Evolutionary conservation across 2,329 filamentous ascomycete genomes (phyloP).

Genomic region (Penicillium capsulatum): DNA sequence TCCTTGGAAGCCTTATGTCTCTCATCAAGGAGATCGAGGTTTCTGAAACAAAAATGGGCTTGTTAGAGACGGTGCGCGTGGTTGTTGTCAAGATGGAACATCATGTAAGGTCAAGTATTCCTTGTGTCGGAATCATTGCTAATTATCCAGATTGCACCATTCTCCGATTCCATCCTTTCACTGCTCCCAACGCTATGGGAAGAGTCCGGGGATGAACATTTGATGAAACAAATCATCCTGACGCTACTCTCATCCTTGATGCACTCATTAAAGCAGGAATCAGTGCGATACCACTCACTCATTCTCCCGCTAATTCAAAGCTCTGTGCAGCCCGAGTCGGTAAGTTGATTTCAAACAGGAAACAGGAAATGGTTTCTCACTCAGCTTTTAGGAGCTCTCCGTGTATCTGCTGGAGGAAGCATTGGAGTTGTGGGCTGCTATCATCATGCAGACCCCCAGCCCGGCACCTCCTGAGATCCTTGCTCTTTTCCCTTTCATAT

Average conservation of each 20-base stretch:
- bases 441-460: slow-evolving; percentile 62
- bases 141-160: slow-evolving; percentile 52
- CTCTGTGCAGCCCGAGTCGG: slow-evolving; percentile 71
- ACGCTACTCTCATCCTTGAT: slow-evolving; percentile 80
- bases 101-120: slow-evolving; percentile 44
- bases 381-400: slow-evolving; percentile 51
- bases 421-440: slow-evolving; percentile 78
- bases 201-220: slow-evolving; percentile 75
- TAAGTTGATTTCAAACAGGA: slow-evolving; percentile 36
- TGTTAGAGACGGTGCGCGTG: slow-evolving; percentile 79
- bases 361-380: not conserved
- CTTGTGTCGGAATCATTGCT: slow-evolving; percentile 1
- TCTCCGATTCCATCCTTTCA: slow-evolving; percentile 74
- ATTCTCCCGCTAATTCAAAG: slow-evolving; percentile 79
- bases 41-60: slow-evolving; percentile 83
- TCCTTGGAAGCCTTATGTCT: slow-evolving; percentile 67
- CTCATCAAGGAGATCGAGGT: slow-evolving; percentile 76
- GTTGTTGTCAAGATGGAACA: slow-evolving; percentile 78
- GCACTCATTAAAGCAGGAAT: slow-evolving; percentile 75
- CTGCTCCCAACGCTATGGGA: slow-evolving; percentile 81
- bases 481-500: slow-evolving; percentile 57
- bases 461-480: slow-evolving; percentile 60
- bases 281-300: slow-evolving; percentile 70
- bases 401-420: slow-evolving; percentile 88
- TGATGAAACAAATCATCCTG: slow-evolving; percentile 91